These are phyloP conservation scores for Viola pubescens DNA, from an alignment of 441 rosid species.

Conservation along the genomic window DNA sequence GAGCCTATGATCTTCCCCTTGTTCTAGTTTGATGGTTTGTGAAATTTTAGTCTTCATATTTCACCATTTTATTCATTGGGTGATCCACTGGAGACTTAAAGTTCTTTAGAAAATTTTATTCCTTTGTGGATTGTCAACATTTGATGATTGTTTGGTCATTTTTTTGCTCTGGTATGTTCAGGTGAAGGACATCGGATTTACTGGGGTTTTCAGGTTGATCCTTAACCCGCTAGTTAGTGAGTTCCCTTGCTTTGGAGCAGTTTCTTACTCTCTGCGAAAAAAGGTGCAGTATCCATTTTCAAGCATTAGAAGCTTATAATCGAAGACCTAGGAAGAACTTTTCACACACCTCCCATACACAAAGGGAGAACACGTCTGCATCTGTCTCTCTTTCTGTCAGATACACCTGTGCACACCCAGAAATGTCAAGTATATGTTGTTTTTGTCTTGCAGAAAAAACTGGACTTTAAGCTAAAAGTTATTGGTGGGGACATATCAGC, in stretches of 20 bases:
- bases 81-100: background rate
- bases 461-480: conserved; percentile 75
- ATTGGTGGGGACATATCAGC: conserved; percentile 81
- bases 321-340: background rate
- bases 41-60: background rate
- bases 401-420: background rate
- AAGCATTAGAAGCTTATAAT: conserved; percentile 7
- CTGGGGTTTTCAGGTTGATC: conserved; percentile 89
- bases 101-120: no score
- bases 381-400: no score
- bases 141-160: background rate
- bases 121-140: background rate
- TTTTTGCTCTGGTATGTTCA: conserved; percentile 15
- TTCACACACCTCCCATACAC: no score
- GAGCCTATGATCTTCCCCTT: no score
- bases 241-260: conserved; percentile 92
- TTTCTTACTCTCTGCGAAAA: conserved; percentile 65
- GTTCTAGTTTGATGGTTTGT: no score
- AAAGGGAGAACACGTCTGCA: no score
- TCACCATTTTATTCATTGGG: background rate
- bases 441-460: conserved; percentile 52
- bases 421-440: background rate
- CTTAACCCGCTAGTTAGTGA: conserved; percentile 76
- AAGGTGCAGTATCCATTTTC: conserved; percentile 34
- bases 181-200: conserved; percentile 88